Evolutionary conservation across 2,329 filamentous ascomycete species (phyloP).

Genomic region (Gremmenia infestans): DNA sequence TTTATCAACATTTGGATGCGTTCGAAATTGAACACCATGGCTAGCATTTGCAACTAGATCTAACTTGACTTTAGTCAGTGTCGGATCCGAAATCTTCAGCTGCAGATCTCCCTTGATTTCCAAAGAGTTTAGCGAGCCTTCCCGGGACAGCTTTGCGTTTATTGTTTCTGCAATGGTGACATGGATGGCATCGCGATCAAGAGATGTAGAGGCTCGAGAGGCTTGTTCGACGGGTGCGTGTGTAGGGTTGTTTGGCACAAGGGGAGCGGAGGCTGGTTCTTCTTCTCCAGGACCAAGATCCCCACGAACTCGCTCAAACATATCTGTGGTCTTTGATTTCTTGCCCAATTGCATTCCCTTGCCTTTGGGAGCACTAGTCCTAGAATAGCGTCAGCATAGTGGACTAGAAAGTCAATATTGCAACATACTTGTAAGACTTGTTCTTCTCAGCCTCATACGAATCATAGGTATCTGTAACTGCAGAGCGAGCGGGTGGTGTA

Average conservation of each 20-base stretch:
- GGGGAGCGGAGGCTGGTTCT: slow-evolving; percentile 55
- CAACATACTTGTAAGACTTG: slow-evolving; percentile 72
- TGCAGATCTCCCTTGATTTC: slow-evolving; percentile 90
- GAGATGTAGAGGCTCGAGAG: slow-evolving; percentile 57
- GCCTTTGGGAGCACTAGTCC: slow-evolving; percentile 66
- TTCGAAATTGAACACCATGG: slow-evolving; percentile 85
- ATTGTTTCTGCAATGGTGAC: slow-evolving; percentile 87
- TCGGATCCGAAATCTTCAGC: slow-evolving; percentile 81
- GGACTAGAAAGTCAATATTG: not conserved
- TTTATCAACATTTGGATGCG: slow-evolving; percentile 95
- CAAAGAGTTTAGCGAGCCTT: slow-evolving; percentile 81
- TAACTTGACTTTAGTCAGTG: slow-evolving; percentile 88
- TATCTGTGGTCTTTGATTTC: slow-evolving; percentile 95
- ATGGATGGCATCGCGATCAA: slow-evolving; percentile 81
- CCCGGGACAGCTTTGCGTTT: slow-evolving; percentile 79
- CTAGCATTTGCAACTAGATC: slow-evolving; percentile 70
- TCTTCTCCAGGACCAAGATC: slow-evolving; percentile 86
- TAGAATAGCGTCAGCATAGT: slow-evolving; percentile 24
- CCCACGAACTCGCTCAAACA: slow-evolving; percentile 91
- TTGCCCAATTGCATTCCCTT: slow-evolving; percentile 99
- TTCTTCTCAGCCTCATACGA: slow-evolving; percentile 97
- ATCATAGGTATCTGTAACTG: slow-evolving; percentile 79
- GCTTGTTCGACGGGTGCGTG: slow-evolving; percentile 49
- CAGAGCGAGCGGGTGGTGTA: slow-evolving; percentile 70
- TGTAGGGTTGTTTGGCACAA: slow-evolving; percentile 52